phyloP scores from a whole-genome alignment of 2,329 filamentous ascomycete species.

The Cladosporium cucumerinum region DNA sequence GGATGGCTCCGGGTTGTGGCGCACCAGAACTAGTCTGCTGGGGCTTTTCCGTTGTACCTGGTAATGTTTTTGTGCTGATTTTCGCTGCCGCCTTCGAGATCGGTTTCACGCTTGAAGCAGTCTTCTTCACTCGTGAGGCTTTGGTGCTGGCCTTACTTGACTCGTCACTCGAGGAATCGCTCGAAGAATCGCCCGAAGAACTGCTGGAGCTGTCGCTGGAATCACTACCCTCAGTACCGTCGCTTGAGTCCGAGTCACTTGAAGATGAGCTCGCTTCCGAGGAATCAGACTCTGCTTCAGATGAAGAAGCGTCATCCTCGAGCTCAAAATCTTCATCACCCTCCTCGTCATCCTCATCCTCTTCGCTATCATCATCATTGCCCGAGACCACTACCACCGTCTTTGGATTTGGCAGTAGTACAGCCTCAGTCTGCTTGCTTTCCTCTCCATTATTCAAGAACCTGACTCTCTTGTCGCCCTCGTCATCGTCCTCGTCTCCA shows the following conservation, averaged over 20 bases:
- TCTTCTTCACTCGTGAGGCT: not conserved
- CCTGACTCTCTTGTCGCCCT: conserved; percentile 13
- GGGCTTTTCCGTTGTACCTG: not conserved
- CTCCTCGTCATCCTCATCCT: conserved; percentile 24
- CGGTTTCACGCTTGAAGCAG: not conserved
- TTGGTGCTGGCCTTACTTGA: conserved; percentile 19
- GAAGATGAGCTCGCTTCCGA: conserved; percentile 2
- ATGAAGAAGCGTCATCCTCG: conserved; percentile 12
- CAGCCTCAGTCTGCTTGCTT: not conserved
- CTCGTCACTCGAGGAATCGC: conserved; percentile 14
- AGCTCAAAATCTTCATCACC: conserved; percentile 25
- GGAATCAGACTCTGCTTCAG: conserved; percentile 2
- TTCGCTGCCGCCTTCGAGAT: not conserved
- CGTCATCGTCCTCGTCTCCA: conserved; percentile 33
- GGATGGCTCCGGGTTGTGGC: not conserved
- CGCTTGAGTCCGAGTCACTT: conserved; percentile 8
- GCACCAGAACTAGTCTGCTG: not conserved
- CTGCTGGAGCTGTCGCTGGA: conserved; percentile 3
- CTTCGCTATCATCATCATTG: conserved; percentile 36
- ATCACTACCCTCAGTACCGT: not conserved
- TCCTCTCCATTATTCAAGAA: not conserved
- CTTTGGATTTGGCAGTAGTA: not conserved
- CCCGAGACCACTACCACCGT: conserved; percentile 33
- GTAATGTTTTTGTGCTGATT: not conserved
- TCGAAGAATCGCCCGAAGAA: conserved; percentile 20